Base-by-base conservation (phyloP, 129 eudicot species). In the Pulicaria dysenterica region DNA sequence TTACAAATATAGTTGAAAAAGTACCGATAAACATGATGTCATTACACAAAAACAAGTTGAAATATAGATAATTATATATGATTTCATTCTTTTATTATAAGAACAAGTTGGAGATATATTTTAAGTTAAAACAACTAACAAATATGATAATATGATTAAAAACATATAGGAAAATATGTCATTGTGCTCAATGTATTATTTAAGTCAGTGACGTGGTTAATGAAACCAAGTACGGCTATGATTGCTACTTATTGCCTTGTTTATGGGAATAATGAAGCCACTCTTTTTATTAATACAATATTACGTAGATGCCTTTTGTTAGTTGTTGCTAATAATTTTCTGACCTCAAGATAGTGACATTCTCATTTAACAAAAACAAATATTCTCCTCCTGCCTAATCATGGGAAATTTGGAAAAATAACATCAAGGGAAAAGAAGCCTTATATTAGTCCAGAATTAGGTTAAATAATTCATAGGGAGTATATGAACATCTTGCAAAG, bases 171-270 rank as follows among this genome's bases (percentile, higher is more conserved):
- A 7, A 57, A 70, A 55, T 65, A 70, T 57, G 67, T 58, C 38
- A 46, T 42, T 17, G 45, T 44, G 67, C 11, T 24, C 2, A 24
- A 24, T 0, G 44, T 7, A 48, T 24, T 67, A 67, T 11, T 56
- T 58, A 0, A 24, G 31, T 9, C 19, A 47, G 47, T 8, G 70
- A 74, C 64, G 47, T 74, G 41, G 60, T 39, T 69, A 24, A 68
- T 68, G 47, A 49, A 50, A 61, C 71, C 31, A 69, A 77, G 64
- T 43, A 41, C 81, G 81, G 81, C 76, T 41, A 60, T 69, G 81
- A 77, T 77, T 59, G 81, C 76, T 49, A 77, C 81, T 69, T 50
- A 69, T 77, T 60, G 43, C 42, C 58, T 77, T 77, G 45, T 77
- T 60, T 77, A 77, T 68, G 70, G 45, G 55, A 62, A 70, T 60